Evolutionary conservation across 257 asterid genomes (phyloP).

Genomic region (Rehmannia glutinosa): DNA sequence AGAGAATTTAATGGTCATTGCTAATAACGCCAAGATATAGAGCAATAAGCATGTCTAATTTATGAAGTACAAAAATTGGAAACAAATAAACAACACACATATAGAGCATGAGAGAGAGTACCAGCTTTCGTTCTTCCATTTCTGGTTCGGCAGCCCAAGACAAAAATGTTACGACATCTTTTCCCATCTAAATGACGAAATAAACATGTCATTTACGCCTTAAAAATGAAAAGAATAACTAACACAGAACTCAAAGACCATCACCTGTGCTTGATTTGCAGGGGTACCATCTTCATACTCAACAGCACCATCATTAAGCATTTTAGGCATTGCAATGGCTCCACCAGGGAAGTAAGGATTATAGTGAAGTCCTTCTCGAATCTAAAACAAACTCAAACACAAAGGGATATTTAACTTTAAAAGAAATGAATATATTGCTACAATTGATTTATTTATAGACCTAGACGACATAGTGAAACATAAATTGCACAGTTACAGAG

Average conservation of each 20-base stretch:
- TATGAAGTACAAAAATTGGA: too few relatives aligned
- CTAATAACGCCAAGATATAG: too few relatives aligned
- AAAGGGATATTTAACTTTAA: background rate
- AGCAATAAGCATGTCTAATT: too few relatives aligned
- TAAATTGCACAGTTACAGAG: background rate
- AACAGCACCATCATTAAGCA: slow-evolving; percentile 55
- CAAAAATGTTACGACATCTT: slow-evolving; percentile 49
- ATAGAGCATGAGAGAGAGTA: slow-evolving; percentile 15
- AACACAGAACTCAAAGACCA: background rate
- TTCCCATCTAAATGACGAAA: slow-evolving; percentile 40
- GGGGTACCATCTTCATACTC: slow-evolving; percentile 60
- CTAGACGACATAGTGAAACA: too few relatives aligned
- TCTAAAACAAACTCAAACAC: slow-evolving; percentile 14
- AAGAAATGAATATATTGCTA: background rate
- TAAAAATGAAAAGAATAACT: background rate
- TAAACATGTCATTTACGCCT: background rate
- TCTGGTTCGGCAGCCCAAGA: slow-evolving; percentile 65
- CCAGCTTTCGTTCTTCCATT: slow-evolving; percentile 63
- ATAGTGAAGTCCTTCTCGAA: slow-evolving; percentile 54
- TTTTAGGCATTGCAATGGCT: slow-evolving; percentile 59
- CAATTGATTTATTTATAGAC: background rate
- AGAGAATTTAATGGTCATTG: too few relatives aligned
- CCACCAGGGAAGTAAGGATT: slow-evolving; percentile 64
- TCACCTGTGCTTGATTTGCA: slow-evolving; percentile 53
- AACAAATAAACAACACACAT: too few relatives aligned